These are phyloP conservation scores for Hippophae tibetana DNA, from an alignment of 306 rosid species.

Conservation along the genomic window DNA sequence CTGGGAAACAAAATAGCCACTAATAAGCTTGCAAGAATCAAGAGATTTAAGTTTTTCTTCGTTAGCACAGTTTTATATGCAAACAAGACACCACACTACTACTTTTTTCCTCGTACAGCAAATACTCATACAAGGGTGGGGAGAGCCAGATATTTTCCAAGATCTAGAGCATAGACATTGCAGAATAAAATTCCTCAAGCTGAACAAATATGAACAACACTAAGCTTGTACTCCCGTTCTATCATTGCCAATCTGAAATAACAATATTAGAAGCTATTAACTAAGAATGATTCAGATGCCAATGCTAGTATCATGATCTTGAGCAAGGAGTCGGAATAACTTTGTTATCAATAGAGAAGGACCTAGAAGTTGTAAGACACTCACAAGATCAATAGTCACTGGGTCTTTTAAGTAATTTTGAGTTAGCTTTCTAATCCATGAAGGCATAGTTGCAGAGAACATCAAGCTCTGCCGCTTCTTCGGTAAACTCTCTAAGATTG, in stretches of 20 bases:
- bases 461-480: constrained; percentile 73
- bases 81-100: too few relatives aligned
- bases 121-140: too few relatives aligned
- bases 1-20: constrained; percentile 31
- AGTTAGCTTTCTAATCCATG: constrained; percentile 70
- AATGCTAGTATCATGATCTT: background rate
- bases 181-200: too few relatives aligned
- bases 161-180: too few relatives aligned
- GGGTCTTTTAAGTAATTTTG: constrained; percentile 70
- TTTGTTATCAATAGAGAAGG: background rate
- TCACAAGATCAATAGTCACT: constrained; percentile 78
- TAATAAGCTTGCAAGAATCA: constrained; percentile 16
- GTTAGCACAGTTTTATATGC: background rate
- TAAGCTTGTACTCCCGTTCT: too few relatives aligned
- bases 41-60: background rate
- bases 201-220: too few relatives aligned
- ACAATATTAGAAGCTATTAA: too few relatives aligned
- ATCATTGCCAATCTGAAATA: too few relatives aligned
- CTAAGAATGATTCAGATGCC: too few relatives aligned
- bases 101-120: too few relatives aligned
- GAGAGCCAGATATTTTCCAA: too few relatives aligned
- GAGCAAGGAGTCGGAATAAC: background rate
- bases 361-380: constrained; percentile 20
- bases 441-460: constrained; percentile 99
- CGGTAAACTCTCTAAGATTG: constrained; percentile 71